Percentiles rank a stretch among this genome's conserved stretches.
Conservation (phyloP, 2,329 filamentous ascomycete genomes). For the Acephala macrosclerotiorum region DNA sequence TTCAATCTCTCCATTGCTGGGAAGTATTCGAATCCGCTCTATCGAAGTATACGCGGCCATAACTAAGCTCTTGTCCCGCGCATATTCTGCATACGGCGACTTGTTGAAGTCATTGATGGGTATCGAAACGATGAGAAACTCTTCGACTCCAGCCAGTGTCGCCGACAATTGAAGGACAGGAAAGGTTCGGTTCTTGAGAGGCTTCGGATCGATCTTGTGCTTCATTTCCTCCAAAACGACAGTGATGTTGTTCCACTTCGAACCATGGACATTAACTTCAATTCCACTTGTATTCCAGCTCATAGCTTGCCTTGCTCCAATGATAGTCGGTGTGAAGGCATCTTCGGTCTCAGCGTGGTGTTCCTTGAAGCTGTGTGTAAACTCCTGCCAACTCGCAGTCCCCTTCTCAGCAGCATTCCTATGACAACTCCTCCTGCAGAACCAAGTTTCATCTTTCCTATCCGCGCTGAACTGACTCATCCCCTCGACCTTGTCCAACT, state of each 20-base stretch:
- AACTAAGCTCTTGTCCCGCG: constrained; percentile 56
- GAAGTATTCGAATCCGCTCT: constrained; percentile 58
- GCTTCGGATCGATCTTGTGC: constrained; percentile 64
- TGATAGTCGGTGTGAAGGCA: constrained; percentile 64
- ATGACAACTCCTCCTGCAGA: constrained; percentile 68
- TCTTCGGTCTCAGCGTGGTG: constrained; percentile 63
- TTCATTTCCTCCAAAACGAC: constrained; percentile 68
- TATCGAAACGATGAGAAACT: constrained; percentile 66
- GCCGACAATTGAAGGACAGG: constrained; percentile 69
- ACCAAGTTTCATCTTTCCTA: constrained; percentile 62
- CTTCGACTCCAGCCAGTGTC: constrained; percentile 47
- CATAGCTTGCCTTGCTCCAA: constrained; percentile 51
- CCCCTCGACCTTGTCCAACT: constrained; percentile 50
- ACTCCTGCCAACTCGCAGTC: constrained; percentile 70
- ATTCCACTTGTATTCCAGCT: constrained; percentile 55
- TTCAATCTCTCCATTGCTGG: constrained; percentile 57
- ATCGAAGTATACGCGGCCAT: constrained; percentile 70
- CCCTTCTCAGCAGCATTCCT: constrained; percentile 55
- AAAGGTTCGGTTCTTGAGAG: constrained; percentile 71
- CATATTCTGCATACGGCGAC: constrained; percentile 41
- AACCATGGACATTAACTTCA: constrained; percentile 47
- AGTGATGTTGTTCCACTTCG: constrained; percentile 55
- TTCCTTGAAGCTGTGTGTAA: constrained; percentile 64
- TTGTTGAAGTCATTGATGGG: constrained; percentile 54
- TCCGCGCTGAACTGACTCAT: constrained; percentile 39